These are phyloP conservation scores for Sistotremastrum suecicum DNA, from an alignment of 768 basidiomycete genomes.

Conservation along the genomic window DNA sequence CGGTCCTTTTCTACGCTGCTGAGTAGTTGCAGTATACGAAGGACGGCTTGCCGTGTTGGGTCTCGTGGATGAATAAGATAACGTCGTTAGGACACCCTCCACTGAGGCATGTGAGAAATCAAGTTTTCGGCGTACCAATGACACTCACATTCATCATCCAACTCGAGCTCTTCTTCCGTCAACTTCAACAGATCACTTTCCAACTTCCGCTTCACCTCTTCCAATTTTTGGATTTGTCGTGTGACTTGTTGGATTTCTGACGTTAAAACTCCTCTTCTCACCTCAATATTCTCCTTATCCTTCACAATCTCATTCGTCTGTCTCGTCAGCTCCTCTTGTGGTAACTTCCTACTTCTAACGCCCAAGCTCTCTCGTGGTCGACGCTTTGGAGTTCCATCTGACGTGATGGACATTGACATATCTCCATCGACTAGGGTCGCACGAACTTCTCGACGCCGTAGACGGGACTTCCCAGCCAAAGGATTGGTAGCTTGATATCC, in stretches of 20 bases:
- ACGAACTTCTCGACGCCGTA: conserved; percentile 64
- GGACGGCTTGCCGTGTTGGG: conserved; percentile 10
- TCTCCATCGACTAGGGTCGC: conserved; percentile 37
- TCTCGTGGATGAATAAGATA: no score
- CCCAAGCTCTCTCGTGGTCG: conserved; percentile 54
- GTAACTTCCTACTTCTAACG: conserved; percentile 47
- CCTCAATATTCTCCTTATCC: conserved; percentile 89
- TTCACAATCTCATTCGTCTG: conserved; percentile 76
- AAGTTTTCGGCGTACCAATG: conserved; percentile 3
- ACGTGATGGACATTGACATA: conserved; percentile 65
- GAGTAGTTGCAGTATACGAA: conserved; percentile 30
- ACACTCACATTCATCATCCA: conserved; percentile 86
- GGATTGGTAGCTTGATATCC: conserved; percentile 96
- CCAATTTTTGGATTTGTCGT: conserved; percentile 76
- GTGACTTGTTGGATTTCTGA: conserved; percentile 72
- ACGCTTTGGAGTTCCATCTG: conserved; percentile 30
- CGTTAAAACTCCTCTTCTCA: conserved; percentile 48
- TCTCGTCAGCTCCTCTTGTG: conserved; percentile 69
- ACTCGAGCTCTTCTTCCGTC: conserved; percentile 89
- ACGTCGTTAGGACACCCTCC: conserved; percentile 51
- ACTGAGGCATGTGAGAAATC: conserved; percentile 32
- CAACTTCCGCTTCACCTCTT: conserved; percentile 63
- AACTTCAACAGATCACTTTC: conserved; percentile 73
- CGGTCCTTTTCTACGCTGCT: conserved; percentile 70
- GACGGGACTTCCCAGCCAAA: conserved; percentile 65